Percentiles rank a stretch among this genome's conserved stretches.
Conservation (phyloP, 305 asterid genomes). For the Fraxinus velutina region DNA sequence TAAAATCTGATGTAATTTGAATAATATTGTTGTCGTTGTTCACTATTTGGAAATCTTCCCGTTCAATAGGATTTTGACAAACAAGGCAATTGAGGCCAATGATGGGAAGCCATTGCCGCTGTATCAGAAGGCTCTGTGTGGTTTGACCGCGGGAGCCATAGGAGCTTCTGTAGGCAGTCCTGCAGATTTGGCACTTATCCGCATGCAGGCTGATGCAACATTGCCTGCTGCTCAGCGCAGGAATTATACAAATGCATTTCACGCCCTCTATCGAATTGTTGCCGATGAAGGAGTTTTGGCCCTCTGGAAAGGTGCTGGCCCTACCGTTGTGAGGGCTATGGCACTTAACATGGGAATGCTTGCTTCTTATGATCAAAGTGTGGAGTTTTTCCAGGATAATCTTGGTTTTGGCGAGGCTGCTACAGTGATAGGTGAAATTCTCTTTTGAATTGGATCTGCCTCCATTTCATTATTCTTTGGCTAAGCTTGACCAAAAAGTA, state of each 20-base stretch:
- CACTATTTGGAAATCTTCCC: not conserved
- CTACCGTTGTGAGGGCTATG: slow-evolving; percentile 97
- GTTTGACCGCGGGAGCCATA: slow-evolving; percentile 95
- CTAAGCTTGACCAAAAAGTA: too few relatives aligned
- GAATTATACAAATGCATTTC: slow-evolving; percentile 72
- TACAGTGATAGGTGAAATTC: slow-evolving; percentile 58
- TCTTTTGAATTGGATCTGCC: not conserved
- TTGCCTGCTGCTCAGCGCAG: slow-evolving; percentile 76
- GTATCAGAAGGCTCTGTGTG: slow-evolving; percentile 90
- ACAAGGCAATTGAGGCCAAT: slow-evolving; percentile 81
- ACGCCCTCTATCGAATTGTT: slow-evolving; percentile 69
- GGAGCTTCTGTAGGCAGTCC: slow-evolving; percentile 91
- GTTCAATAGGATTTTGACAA: slow-evolving; percentile 59
- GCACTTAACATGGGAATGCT: slow-evolving; percentile 98
- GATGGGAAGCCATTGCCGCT: slow-evolving; percentile 87
- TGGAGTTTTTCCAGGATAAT: slow-evolving; percentile 63
- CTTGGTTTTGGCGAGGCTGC: slow-evolving; percentile 71
- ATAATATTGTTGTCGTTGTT: too few relatives aligned
- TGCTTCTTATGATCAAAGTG: slow-evolving; percentile 89
- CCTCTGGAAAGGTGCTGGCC: slow-evolving; percentile 97
- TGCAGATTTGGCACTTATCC: slow-evolving; percentile 88
- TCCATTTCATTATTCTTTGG: too few relatives aligned
- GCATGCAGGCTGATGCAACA: slow-evolving; percentile 99
- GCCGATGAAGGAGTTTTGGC: slow-evolving; percentile 83
- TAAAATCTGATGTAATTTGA: not conserved